phyloP scores from a whole-genome alignment of 768 basidiomycete species.

The Suillus lakei region DNA sequence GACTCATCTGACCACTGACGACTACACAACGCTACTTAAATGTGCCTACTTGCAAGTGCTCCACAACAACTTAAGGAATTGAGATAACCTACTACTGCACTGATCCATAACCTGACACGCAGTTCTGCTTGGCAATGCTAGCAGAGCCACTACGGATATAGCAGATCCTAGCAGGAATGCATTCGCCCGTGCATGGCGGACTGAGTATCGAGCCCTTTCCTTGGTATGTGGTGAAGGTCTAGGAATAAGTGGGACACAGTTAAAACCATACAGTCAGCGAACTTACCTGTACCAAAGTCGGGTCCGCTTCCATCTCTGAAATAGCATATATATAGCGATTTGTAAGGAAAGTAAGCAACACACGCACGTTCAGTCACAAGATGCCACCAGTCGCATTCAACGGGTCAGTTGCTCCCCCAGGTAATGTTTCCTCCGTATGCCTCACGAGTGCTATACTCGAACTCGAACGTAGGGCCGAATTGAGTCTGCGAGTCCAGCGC shows the following conservation, averaged over 20 bases:
- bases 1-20: neutral
- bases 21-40: neutral
- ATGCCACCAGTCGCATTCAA: constrained; percentile 89
- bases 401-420: constrained; percentile 67
- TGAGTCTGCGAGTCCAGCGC: constrained; percentile 58
- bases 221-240: constrained; percentile 74
- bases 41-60: neutral
- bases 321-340: constrained; percentile 4
- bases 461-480: constrained; percentile 62
- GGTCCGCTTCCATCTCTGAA: constrained; percentile 61
- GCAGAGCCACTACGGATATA: constrained; percentile 79
- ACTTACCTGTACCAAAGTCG: constrained; percentile 61
- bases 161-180: constrained; percentile 71
- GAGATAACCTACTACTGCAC: constrained; percentile 49
- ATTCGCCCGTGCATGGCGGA: constrained; percentile 61
- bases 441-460: constrained; percentile 73
- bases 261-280: neutral
- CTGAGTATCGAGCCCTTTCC: constrained; percentile 68
- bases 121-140: constrained; percentile 62
- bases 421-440: constrained; percentile 61
- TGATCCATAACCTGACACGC: constrained; percentile 66
- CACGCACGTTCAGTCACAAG: constrained; percentile 70
- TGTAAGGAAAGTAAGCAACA: neutral
- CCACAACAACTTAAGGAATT: neutral
- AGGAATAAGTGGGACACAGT: constrained; percentile 9